A percentile compares a stretch with the other conserved stretches of the same genome.
phyloP scores from a whole-genome alignment of 2,329 filamentous ascomycete genomes.

The Cladophialophora carrionii region DNA sequence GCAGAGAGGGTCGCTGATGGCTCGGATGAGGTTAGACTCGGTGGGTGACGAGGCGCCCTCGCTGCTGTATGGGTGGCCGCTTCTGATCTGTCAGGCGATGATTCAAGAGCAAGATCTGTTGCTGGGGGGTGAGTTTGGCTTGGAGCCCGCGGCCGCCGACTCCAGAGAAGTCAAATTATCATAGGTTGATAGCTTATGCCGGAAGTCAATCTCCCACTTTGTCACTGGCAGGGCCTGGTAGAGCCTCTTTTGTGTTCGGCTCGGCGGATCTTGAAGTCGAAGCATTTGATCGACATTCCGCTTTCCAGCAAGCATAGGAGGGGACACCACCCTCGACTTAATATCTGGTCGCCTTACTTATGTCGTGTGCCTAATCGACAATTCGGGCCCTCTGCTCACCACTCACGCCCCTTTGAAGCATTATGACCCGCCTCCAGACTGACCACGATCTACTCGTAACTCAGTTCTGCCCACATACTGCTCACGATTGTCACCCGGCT shows the following conservation, averaged over 20 bases:
- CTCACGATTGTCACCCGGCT: neutral
- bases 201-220: neutral
- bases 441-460: neutral
- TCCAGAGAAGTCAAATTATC: neutral
- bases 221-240: neutral
- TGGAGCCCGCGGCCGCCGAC: neutral
- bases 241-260: slow-evolving; percentile 3
- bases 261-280: slow-evolving; percentile 12
- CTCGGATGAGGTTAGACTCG: slow-evolving; percentile 13
- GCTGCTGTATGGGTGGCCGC: neutral
- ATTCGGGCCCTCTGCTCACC: neutral
- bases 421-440: neutral
- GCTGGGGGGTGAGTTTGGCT: neutral
- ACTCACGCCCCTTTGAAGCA: neutral
- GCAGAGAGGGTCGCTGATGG: neutral
- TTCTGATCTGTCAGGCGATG: slow-evolving; percentile 1
- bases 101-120: slow-evolving; percentile 1
- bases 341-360: slow-evolving; percentile 14
- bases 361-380: slow-evolving; percentile 21
- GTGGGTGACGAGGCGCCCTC: slow-evolving; percentile 13
- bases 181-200: slow-evolving; percentile 4
- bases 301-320: neutral
- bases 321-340: neutral
- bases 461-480: neutral
- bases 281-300: slow-evolving; percentile 4